Evolutionary conservation across 2,329 filamentous ascomycete genomes (phyloP).

Genomic region (Keithomyces neogunnii): DNA sequence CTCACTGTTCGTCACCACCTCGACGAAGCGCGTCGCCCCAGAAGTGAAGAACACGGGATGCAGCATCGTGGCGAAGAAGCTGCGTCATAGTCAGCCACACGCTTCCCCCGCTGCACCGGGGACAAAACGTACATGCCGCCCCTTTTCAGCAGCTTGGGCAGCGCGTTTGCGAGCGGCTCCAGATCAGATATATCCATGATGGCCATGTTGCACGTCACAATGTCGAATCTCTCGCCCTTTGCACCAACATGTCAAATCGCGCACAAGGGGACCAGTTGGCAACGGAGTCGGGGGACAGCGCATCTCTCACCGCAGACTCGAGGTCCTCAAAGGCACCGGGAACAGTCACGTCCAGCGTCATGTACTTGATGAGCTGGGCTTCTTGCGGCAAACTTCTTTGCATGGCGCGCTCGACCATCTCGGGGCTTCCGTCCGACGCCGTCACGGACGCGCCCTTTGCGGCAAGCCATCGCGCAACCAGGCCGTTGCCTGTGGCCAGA

Average conservation of each 20-base stretch:
- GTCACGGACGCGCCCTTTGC: slow-evolving; percentile 26
- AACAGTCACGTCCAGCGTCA: slow-evolving; percentile 30
- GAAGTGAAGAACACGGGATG: slow-evolving; percentile 42
- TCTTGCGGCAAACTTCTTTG: slow-evolving; percentile 2
- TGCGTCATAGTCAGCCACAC: slow-evolving; percentile 9
- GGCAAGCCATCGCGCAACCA: slow-evolving; percentile 36
- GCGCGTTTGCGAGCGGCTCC: slow-evolving; percentile 29
- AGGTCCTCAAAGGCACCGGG: slow-evolving; percentile 20
- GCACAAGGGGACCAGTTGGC: background rate
- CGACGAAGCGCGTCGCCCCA: slow-evolving; percentile 27
- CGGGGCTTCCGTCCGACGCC: slow-evolving; percentile 34
- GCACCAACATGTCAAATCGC: background rate
- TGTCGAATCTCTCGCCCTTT: slow-evolving; percentile 27
- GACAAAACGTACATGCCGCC: slow-evolving; percentile 30
- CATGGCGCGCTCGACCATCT: slow-evolving; percentile 30
- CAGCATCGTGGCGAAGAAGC: slow-evolving; percentile 37
- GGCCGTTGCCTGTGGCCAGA: slow-evolving; percentile 41
- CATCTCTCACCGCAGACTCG: slow-evolving; percentile 6
- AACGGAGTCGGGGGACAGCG: background rate
- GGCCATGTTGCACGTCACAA: slow-evolving; percentile 40
- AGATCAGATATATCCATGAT: slow-evolving; percentile 38
- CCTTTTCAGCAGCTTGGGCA: slow-evolving; percentile 31
- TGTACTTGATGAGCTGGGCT: slow-evolving; percentile 19
- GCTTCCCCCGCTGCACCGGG: background rate
- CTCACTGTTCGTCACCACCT: slow-evolving; percentile 24